A percentile compares a stretch with the other conserved stretches of the same genome.
These are phyloP conservation scores for Aspergillus ochraceoroseus DNA, from an alignment of 2,329 filamentous ascomycete species.

Conservation along the genomic window DNA sequence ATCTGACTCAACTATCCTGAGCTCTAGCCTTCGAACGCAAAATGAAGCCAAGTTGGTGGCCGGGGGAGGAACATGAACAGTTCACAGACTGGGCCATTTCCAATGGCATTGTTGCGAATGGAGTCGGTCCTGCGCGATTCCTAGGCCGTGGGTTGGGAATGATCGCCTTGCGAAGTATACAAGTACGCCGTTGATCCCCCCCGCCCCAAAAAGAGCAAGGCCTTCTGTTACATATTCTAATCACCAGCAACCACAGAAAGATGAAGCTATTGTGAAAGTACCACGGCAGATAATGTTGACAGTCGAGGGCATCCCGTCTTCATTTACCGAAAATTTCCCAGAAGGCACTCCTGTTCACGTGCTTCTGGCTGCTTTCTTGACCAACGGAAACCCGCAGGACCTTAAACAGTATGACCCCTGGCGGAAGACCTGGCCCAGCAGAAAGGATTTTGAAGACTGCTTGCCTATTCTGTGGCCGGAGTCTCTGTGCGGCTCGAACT, in stretches of 20 bases:
- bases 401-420: slow-evolving; percentile 52
- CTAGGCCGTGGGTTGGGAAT: slow-evolving; percentile 73
- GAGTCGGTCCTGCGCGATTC: slow-evolving; percentile 62
- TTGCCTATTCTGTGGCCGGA: slow-evolving; percentile 55
- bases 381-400: slow-evolving; percentile 47
- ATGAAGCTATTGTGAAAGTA: slow-evolving; percentile 60
- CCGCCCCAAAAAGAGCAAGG: neutral
- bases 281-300: slow-evolving; percentile 61
- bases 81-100: slow-evolving; percentile 65
- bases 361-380: slow-evolving; percentile 64
- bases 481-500: slow-evolving; percentile 37
- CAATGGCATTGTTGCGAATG: slow-evolving; percentile 62
- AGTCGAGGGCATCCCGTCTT: slow-evolving; percentile 54
- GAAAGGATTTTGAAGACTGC: slow-evolving; percentile 54
- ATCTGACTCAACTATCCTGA: neutral
- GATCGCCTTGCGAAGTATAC: slow-evolving; percentile 61
- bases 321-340: slow-evolving; percentile 51
- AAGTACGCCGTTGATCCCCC: slow-evolving; percentile 46
- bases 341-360: slow-evolving; percentile 61
- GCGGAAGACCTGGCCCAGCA: slow-evolving; percentile 63
- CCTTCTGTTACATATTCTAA: neutral
- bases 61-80: slow-evolving; percentile 41
- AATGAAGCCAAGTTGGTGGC: slow-evolving; percentile 31
- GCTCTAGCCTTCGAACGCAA: neutral
- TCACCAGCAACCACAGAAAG: slow-evolving; percentile 43